Evolutionary conservation across 768 basidiomycete genomes (phyloP).

Genomic region (Austroboletus eburneus): DNA sequence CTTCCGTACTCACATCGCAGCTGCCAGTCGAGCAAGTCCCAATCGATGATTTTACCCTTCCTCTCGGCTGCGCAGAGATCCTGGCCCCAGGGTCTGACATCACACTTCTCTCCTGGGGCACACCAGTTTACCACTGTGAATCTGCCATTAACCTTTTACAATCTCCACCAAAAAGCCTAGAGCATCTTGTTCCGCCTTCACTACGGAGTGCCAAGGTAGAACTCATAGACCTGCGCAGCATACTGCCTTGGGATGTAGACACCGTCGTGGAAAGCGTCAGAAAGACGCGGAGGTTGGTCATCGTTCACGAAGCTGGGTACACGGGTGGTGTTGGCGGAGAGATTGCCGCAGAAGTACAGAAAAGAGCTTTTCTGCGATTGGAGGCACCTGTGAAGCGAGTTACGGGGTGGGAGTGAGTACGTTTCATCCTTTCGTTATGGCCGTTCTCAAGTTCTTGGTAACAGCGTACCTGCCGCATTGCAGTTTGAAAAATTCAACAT

Average conservation of each 20-base stretch:
- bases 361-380: conserved; percentile 81
- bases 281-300: conserved; percentile 77
- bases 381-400: conserved; percentile 85
- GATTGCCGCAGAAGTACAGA: conserved; percentile 88
- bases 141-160: conserved; percentile 70
- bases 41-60: conserved; percentile 80
- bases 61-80: conserved; percentile 76
- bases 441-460: conserved; percentile 1
- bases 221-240: conserved; percentile 85
- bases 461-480: conserved; percentile 75
- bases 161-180: conserved; percentile 61
- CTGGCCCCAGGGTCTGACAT: conserved; percentile 74
- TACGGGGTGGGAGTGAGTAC: conserved; percentile 90
- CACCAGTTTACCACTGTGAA: conserved; percentile 88
- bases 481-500: conserved; percentile 92
- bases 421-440: conserved; percentile 1
- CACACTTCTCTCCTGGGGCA: conserved; percentile 93
- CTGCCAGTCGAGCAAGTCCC: conserved; percentile 85
- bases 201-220: conserved; percentile 73
- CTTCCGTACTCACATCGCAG: conserved; percentile 2
- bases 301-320: conserved; percentile 90
- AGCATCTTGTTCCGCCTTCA: conserved; percentile 58
- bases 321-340: conserved; percentile 89
- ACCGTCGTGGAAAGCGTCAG: conserved; percentile 78
- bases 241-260: conserved; percentile 86